Evolutionary conservation across 495 filamentous ascomycete species (phyloP).

Genomic region (Podospora tetraspora): DNA sequence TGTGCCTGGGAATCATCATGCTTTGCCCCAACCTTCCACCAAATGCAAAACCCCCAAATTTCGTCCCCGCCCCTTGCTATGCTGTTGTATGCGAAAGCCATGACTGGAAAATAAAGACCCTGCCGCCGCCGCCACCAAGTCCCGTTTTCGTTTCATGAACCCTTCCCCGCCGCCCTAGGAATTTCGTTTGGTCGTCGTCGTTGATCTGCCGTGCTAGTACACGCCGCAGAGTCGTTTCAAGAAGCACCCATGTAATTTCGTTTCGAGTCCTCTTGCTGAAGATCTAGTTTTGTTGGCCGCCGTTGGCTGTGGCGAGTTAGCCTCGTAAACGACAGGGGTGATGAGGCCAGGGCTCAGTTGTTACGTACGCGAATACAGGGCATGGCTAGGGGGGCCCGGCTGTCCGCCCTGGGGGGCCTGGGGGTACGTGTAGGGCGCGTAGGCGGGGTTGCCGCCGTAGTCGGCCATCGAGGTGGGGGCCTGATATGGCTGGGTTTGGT

Average conservation of each 20-base stretch:
- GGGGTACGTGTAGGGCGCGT: slow-evolving; percentile 58
- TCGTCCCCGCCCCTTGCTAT: not conserved
- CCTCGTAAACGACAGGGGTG: not conserved
- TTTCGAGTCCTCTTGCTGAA: not conserved
- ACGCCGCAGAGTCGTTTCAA: not conserved
- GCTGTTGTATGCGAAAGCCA: not conserved
- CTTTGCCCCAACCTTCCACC: not conserved
- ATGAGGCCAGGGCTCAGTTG: not conserved
- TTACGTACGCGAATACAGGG: slow-evolving; percentile 72
- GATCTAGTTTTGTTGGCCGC: slow-evolving; percentile 12
- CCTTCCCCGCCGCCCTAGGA: not conserved
- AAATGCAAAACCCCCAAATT: not conserved
- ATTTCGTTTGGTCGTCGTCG: not conserved
- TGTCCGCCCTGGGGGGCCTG: slow-evolving; percentile 44
- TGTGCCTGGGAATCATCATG: not conserved
- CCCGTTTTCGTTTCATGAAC: not conserved
- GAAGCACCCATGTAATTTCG: too few species aligned
- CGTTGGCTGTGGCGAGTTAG: slow-evolving; percentile 26
- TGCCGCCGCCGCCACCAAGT: not conserved
- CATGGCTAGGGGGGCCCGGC: slow-evolving; percentile 59
- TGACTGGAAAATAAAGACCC: not conserved
- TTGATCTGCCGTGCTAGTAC: not conserved
- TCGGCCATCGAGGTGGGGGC: slow-evolving; percentile 58
- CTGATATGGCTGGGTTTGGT: slow-evolving; percentile 65
- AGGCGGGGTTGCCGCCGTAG: slow-evolving; percentile 50